Base-by-base conservation (phyloP, 768 basidiomycete genomes). In the Leccinum aurantiacum region DNA sequence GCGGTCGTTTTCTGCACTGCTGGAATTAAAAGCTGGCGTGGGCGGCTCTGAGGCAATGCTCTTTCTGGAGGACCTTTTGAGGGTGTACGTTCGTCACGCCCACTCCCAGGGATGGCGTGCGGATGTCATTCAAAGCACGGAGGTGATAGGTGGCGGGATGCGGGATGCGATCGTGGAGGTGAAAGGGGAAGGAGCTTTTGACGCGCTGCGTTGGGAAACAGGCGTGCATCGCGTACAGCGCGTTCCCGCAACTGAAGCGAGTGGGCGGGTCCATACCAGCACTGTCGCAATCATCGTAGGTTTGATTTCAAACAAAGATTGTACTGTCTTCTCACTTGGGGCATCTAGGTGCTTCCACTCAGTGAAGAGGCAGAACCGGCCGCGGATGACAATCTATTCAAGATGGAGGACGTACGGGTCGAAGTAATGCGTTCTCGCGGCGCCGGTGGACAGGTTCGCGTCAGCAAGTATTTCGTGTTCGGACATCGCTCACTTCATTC, bases 391-490 rank as follows among this genome's bases (percentile, higher is more conserved):
- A 82, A 87, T 17, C 78, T 95, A 1, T 87, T 93, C 74, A 84
- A 64, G 78, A 87, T 95, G 77, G 89, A 90, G 56, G 97, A 99
- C 53, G 85, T 98, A 31, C 89, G 84, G 65, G 70, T 94, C 4
- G 96, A 98, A 71, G 93, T 97, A 51, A 97, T 98, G 95, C 87
- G 97, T 25, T 84, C 97, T 0, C 80, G 93, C n/a, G 97, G 97
- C 25, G 96, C 97, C 7, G 97, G 97, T 49, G 96, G 97, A 15
- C 95, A 97, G 81, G 93, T 93, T 61, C 56, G 78, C 66, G 33
- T 47, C 22, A 11, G 27, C 37, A 13, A 9, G 2, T 19, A 11
- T 24, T 19, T 22, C 6, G 47, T 22, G 24, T 14, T 14, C 24
- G 11, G n/a, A 19, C 56, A 37, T 51, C 38, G 31, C 38, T 37